phyloP scores from a whole-genome alignment of 2,329 filamentous ascomycete species.

The Aureobasidium sp. region DNA sequence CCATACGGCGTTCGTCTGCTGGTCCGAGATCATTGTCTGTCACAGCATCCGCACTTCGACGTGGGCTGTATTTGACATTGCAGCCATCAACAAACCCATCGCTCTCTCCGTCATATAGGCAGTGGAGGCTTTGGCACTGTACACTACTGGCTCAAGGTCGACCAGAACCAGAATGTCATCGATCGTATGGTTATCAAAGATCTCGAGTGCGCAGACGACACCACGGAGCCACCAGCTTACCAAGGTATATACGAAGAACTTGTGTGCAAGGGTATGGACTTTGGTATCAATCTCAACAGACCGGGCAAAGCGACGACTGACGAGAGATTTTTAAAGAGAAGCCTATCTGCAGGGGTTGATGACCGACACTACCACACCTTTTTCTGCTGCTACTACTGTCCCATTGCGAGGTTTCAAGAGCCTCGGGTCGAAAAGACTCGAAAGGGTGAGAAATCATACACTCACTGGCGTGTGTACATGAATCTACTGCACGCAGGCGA shows the following conservation, averaged over 20 bases:
- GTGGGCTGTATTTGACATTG: background rate
- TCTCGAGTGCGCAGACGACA: background rate
- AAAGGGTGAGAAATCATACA: too few relatives aligned
- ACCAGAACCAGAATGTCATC: background rate
- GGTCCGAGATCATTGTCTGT: too few relatives aligned
- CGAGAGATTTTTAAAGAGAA: background rate
- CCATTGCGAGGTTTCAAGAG: background rate
- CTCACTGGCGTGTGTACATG: background rate
- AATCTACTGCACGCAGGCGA: background rate
- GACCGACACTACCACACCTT: background rate
- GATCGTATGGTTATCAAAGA: slow-evolving; percentile 8
- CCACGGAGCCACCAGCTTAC: background rate
- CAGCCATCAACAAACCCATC: background rate
- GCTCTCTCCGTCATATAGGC: background rate
- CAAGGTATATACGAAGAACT: background rate
- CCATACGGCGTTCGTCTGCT: background rate
- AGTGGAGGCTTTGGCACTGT: background rate
- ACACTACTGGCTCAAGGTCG: background rate
- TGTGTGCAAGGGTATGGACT: background rate
- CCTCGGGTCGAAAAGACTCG: too few relatives aligned
- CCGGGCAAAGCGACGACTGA: background rate
- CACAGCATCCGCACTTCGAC: background rate
- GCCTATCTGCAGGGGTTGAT: background rate
- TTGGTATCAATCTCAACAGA: background rate
- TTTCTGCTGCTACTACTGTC: background rate